A percentile compares a stretch with the other conserved stretches of the same genome.
Conservation (phyloP, 768 basidiomycete genomes). For the Mycena polygramma region DNA sequence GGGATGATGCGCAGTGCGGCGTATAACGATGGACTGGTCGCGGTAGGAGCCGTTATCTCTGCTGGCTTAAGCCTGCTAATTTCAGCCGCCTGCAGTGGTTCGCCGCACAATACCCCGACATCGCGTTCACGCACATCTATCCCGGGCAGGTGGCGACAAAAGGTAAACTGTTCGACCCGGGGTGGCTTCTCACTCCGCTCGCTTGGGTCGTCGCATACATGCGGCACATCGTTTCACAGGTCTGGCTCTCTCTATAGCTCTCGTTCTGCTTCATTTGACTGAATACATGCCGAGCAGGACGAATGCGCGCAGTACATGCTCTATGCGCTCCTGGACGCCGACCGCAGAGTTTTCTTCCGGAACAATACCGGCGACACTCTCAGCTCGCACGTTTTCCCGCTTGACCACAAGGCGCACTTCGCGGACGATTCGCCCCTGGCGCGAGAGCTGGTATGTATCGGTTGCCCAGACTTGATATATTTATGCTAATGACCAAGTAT, state of each 20-base stretch:
- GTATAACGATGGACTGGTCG: slow-evolving; percentile 22
- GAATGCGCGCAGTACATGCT: slow-evolving; percentile 27
- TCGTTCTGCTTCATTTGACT: not conserved
- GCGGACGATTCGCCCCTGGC: not conserved
- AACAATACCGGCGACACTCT: not conserved
- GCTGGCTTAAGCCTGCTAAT: not conserved
- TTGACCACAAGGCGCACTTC: not conserved
- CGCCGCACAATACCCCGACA: slow-evolving; percentile 33
- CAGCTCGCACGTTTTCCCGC: not conserved
- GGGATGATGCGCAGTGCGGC: slow-evolving; percentile 2
- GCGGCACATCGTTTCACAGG: not conserved
- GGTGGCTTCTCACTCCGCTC: slow-evolving; percentile 17
- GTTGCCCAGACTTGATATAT: not conserved
- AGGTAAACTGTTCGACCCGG: slow-evolving; percentile 8
- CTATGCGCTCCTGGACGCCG: not conserved
- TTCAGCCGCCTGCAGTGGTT: slow-evolving; percentile 35
- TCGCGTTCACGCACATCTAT: slow-evolving; percentile 43
- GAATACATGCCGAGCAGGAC: not conserved
- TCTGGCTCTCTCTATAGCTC: not conserved
- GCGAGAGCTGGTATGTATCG: not conserved
- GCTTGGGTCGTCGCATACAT: not conserved
- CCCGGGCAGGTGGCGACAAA: slow-evolving; percentile 39
- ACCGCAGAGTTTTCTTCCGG: not conserved
- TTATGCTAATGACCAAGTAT: not conserved
- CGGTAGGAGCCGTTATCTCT: not conserved